Conservation (phyloP, 345 rosid genomes). For the Eucalyptus dawsonii region DNA sequence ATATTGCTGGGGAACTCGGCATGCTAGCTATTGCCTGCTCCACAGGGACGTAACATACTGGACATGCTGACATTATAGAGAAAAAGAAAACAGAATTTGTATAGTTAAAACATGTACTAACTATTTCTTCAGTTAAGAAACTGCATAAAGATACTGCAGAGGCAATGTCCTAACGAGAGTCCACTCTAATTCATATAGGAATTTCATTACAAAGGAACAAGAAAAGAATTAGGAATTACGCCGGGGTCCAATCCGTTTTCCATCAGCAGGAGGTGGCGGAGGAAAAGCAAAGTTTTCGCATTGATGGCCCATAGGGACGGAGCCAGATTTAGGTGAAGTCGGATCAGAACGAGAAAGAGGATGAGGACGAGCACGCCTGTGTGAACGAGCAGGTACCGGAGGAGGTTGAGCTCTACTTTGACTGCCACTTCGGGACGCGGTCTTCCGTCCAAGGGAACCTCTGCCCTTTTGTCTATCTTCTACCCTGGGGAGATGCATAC, state of each 20-base stretch:
- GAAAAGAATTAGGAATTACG: constrained; percentile 5
- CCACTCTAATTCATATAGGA: neutral
- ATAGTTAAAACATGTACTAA: neutral
- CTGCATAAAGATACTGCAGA: neutral
- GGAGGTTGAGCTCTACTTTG: constrained; percentile 11
- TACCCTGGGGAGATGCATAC: neutral
- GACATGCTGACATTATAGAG: constrained; percentile 41
- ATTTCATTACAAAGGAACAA: neutral
- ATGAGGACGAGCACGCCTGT: neutral
- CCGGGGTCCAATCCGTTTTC: constrained; percentile 54
- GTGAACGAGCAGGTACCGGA: neutral
- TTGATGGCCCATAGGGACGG: constrained; percentile 23
- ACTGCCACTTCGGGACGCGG: constrained; percentile 12
- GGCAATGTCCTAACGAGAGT: too few relatives aligned
- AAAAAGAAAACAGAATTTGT: neutral
- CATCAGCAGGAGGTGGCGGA: constrained; percentile 75
- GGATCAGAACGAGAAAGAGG: neutral
- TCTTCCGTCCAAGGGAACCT: constrained; percentile 8
- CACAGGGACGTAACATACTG: constrained; percentile 70
- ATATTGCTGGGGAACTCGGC: constrained; percentile 47
- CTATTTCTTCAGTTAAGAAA: neutral
- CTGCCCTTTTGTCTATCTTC: neutral
- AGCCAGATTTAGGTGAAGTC: neutral
- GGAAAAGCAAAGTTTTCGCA: constrained; percentile 63
- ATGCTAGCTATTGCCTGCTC: constrained; percentile 63